Evolutionary conservation across 768 basidiomycete genomes (phyloP).

Genomic region (Suillus ampliporus): DNA sequence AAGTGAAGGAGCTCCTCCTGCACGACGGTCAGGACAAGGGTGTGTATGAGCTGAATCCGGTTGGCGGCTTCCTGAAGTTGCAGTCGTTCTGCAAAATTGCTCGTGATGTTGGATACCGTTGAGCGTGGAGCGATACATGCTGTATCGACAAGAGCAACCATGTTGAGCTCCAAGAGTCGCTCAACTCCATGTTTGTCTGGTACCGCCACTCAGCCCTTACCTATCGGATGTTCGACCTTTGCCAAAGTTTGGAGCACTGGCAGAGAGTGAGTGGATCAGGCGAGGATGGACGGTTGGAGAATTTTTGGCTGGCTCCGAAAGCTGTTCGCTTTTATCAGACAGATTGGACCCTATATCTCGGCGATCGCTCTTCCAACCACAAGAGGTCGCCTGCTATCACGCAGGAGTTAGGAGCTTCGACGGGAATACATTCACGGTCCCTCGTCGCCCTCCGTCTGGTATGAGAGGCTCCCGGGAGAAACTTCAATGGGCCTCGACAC

Average conservation of each 20-base stretch:
- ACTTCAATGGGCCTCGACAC: conserved; percentile 4
- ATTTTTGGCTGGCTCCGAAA: too few relatives aligned
- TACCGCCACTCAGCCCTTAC: too few relatives aligned
- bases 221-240: neutral
- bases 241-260: neutral
- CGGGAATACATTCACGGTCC: neutral
- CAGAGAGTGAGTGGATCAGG: neutral
- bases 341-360: neutral
- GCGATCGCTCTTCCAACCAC: neutral
- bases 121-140: neutral
- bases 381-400: neutral
- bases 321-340: too few relatives aligned
- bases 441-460: neutral
- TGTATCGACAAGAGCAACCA: conserved; percentile 22
- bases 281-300: conserved; percentile 1
- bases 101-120: too few relatives aligned
- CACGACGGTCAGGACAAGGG: neutral
- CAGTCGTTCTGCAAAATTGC: too few relatives aligned
- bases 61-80: neutral
- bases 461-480: neutral
- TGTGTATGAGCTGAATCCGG: too few relatives aligned
- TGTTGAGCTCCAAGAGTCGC: conserved; percentile 14
- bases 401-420: neutral
- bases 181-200: neutral
- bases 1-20: neutral